These are phyloP conservation scores for Metschnikowia chrysomelidarum DNA, from an alignment of 805 yeast species.

Conservation along the genomic window DNA sequence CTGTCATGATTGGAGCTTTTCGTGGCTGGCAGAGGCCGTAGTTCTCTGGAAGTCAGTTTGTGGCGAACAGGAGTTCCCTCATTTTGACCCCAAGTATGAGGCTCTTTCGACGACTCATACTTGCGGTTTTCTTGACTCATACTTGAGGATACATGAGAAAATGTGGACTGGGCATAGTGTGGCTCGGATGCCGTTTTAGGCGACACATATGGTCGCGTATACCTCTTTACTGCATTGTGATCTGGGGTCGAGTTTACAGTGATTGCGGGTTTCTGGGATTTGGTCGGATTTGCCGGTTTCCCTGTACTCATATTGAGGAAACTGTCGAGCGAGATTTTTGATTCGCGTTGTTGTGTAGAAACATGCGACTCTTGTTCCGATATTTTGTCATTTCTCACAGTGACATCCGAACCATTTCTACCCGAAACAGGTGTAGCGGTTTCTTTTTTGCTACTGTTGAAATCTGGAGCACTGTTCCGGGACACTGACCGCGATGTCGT, in stretches of 20 bases:
- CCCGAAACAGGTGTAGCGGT: not conserved
- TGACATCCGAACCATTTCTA: no score
- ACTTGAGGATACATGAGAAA: slow-evolving; percentile 10
- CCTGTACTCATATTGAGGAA: not conserved
- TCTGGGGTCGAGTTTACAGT: slow-evolving; percentile 2
- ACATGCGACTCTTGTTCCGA: no score
- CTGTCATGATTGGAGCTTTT: slow-evolving; percentile 5
- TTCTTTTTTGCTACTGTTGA: not conserved
- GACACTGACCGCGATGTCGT: slow-evolving; percentile 21
- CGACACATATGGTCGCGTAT: not conserved
- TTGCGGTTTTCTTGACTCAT: slow-evolving; percentile 1
- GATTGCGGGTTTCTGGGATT: not conserved
- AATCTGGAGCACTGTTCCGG: slow-evolving; percentile 8
- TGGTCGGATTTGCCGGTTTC: no score
- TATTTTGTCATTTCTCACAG: no score
- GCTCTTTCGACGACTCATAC: no score
- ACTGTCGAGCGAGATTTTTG: not conserved
- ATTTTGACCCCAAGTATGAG: no score
- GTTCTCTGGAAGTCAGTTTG: no score
- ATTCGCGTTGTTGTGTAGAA: not conserved
- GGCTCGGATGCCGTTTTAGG: slow-evolving; percentile 8
- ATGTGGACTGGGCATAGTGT: slow-evolving; percentile 17
- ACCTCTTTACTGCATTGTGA: slow-evolving; percentile 1
- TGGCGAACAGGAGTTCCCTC: no score
- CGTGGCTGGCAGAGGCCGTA: no score